These are phyloP conservation scores for Elymus sibiricus DNA, from an alignment of 176 grass and related monocot species.

Conservation along the genomic window DNA sequence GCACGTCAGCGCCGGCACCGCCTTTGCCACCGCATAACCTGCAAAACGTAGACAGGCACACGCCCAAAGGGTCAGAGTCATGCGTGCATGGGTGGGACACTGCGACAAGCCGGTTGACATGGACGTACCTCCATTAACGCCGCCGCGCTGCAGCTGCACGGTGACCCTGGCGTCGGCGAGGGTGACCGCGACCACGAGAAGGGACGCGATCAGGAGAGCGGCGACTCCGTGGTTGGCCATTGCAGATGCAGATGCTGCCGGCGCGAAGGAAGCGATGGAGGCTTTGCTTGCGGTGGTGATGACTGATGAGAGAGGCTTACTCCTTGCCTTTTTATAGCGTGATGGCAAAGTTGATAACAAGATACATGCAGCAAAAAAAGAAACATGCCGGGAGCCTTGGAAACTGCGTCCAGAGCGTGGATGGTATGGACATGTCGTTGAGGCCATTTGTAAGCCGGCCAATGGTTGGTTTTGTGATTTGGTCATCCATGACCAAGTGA, in stretches of 20 bases:
- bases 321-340: neutral
- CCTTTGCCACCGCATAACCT: neutral
- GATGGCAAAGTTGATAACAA: neutral
- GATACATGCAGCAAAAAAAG: neutral
- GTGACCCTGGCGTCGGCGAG: neutral
- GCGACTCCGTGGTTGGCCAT: constrained; percentile 35
- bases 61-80: no score
- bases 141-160: neutral
- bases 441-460: neutral
- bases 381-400: neutral
- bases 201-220: constrained; percentile 27
- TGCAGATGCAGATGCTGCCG: neutral
- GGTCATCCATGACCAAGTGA: neutral
- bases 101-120: neutral
- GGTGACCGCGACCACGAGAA: constrained; percentile 18
- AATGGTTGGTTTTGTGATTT: neutral
- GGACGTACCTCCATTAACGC: neutral
- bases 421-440: neutral
- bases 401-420: neutral
- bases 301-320: neutral
- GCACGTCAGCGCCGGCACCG: constrained; percentile 20
- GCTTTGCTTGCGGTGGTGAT: neutral
- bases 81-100: no score
- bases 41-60: neutral
- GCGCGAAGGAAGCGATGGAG: neutral